Base-by-base conservation (phyloP, 2,329 filamentous ascomycete species). In the Neoascochyta sp. region DNA sequence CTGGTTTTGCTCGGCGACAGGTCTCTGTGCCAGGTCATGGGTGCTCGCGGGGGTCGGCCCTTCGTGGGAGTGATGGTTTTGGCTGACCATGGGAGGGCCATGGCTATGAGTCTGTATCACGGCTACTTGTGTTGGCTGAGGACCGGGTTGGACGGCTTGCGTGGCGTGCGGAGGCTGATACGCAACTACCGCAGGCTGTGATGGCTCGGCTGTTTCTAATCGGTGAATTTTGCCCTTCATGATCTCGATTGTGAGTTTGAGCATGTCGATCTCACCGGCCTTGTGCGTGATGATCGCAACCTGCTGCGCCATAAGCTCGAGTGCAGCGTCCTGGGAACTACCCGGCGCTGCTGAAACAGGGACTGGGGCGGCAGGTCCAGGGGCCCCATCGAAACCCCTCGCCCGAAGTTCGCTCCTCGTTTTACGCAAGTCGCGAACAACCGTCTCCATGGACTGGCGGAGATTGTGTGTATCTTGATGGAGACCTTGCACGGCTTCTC, bases 191-290 rank as follows among this genome's bases (percentile, higher is more conserved):
- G 20, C 4, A 23, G 23, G 18, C 11, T 22, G 30, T 15, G 13
- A 15, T 24, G 29, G 34, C 13, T 17, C n/a, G 30, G 16, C 20
- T 27, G 23, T 27, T 26, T 39, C 36, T 17, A 67, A 41, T 8
- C 55, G 53, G 29, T 59, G 53, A 13, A 73, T 52, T 24, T 65
- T 66, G 32, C 67, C 66, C 49, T 68, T 70, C 50, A 73, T 54
- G 9, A 73, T 63, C 27, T 71, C 67, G 8, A 73, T 49, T 27
- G 67, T 65, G 42, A 72, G 57, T 39, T 64, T 69, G 24, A 73
- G 38, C 4, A 54, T 62, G 29, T 72, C 69, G 8, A 73, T 53
- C 36, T 73, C 69, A 17, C 63, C 66, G 7, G 63, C 62, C 45
- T 68, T 68, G 25, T 57, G 58, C 6, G 64, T 59, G 14, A 71